Conservation (phyloP, 176 grass and related monocot species). For the Zizania latifolia region DNA sequence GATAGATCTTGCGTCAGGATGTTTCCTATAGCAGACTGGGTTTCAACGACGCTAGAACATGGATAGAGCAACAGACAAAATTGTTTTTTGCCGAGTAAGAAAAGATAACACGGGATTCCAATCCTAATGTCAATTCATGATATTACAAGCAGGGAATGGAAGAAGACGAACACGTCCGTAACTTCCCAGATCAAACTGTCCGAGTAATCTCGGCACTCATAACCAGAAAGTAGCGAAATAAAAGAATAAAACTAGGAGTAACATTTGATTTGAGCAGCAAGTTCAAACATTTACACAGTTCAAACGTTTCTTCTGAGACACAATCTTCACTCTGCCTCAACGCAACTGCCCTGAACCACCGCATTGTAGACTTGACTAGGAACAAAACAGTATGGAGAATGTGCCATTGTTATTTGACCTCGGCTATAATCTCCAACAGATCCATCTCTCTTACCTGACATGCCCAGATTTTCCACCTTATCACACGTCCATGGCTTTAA, state of each 20-base stretch:
- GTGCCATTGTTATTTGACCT: neutral
- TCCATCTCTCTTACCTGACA: constrained; percentile 1
- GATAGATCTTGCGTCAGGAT: neutral
- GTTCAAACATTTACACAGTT: neutral
- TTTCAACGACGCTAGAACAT: neutral
- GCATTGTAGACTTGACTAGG: neutral
- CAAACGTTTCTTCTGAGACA: neutral
- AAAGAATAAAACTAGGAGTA: neutral
- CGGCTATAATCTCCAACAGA: neutral
- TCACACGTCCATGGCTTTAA: neutral
- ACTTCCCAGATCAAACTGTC: constrained; percentile 3
- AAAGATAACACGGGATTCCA: neutral
- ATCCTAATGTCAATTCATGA: neutral
- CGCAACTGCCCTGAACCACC: neutral
- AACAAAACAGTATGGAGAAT: constrained; percentile 12
- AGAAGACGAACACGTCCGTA: neutral
- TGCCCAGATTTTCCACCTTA: neutral
- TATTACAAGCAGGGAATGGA: constrained; percentile 4
- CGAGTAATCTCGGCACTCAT: neutral
- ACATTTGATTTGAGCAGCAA: neutral
- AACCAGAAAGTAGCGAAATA: neutral
- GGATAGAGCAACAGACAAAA: neutral
- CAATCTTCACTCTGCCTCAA: neutral
- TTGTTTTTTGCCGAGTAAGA: neutral
- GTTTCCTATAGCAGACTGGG: too few species aligned